Base-by-base conservation (phyloP, 177 flowering plant genomes). In the Vitis hybrid region DNA sequence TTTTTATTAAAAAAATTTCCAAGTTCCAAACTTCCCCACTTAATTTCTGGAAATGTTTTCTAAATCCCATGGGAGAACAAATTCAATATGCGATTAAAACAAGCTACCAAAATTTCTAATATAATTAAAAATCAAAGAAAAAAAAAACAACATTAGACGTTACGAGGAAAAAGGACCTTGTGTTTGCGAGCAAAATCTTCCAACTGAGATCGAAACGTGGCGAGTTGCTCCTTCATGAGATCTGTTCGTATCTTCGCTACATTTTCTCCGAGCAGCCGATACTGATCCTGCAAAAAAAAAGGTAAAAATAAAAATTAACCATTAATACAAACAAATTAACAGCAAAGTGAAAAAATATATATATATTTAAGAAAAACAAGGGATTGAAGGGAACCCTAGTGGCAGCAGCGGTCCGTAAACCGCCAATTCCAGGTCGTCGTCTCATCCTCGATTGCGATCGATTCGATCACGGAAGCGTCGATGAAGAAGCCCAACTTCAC, bases 131-230 rank as follows among this genome's bases (percentile, higher is more conserved):
- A 35, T 35, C 46, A 35, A 35, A 35, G 6, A 6, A 35, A 6
- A 35, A 4, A 4, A 35, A 35, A 6, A 35, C 46, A 35, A 35
- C 46, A 35, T 35, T 0, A 35, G 46, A 27, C n/a, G 3, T 27
- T 3, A 52, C 14, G 7, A 19, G 9, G 21, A 67, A 35, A 57
- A n/a, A 8, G 4, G 21, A 91, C 98, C 97, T 93, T 95, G 88
- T 95, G 99, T 70, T 95, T 95, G 60, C 97, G 92, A 51, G 99
- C 98, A 49, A 93, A 95, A 6, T 93, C 98, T 75, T 95, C 99
- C 49, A 93, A 82, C 79, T 95, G 99, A 56, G 98, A 85, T 13
- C 91, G 90, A 66, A 95, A 95, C 15, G 97, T 95, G 19, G 90
- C 60, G 11, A 95, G 89, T 78, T 95, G 98, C 60, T 91, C 98